These are phyloP conservation scores for Gossypium sturtianum DNA, from an alignment of 345 rosid species.

Conservation along the genomic window DNA sequence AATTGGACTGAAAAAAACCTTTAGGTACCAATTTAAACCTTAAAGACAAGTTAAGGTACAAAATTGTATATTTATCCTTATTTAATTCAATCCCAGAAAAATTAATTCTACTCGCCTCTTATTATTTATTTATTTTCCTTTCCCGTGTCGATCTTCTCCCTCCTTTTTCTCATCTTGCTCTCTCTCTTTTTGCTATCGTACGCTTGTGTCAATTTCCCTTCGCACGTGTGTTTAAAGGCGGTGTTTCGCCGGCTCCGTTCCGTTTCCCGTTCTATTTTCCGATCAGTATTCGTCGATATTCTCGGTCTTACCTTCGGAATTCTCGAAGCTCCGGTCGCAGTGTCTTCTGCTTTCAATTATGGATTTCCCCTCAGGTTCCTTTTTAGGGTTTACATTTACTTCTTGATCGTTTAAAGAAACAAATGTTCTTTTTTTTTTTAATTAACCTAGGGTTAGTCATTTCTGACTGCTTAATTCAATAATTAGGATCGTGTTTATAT, in stretches of 20 bases:
- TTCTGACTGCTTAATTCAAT: background rate
- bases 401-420: background rate
- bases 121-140: background rate
- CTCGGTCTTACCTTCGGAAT: background rate
- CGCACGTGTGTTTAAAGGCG: conserved; percentile 12
- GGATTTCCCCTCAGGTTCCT: conserved; percentile 8
- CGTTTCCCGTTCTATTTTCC: background rate
- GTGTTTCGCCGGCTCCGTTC: background rate
- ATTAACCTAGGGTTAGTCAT: conserved; percentile 8
- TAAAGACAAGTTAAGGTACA: no score
- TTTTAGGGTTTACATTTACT: conserved; percentile 8
- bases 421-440: background rate
- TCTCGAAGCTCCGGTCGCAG: conserved; percentile 8
- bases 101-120: background rate
- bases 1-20: no score
- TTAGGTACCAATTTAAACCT: no score
- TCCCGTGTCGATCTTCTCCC: background rate
- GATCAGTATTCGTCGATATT: background rate
- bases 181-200: background rate
- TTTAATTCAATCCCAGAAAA: background rate
- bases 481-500: background rate
- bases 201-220: conserved; percentile 4
- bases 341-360: conserved; percentile 5
- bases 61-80: no score
- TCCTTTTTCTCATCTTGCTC: background rate